These are phyloP conservation scores for Fusarium nodosum DNA, from an alignment of 2,329 filamentous ascomycete species.

Conservation along the genomic window DNA sequence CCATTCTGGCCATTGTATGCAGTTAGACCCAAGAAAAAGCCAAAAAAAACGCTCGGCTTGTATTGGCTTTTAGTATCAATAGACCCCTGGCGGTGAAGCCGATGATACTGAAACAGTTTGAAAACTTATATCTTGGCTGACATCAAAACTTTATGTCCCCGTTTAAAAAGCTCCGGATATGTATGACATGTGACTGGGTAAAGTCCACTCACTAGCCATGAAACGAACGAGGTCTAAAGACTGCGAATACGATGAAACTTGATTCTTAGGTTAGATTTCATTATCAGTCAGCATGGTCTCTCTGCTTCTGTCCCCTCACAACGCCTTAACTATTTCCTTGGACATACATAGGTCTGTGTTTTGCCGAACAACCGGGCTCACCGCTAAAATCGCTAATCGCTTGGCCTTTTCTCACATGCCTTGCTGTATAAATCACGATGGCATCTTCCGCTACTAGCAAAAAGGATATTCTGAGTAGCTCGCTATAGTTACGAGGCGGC, in stretches of 20 bases:
- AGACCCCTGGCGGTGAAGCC: conserved; percentile 20
- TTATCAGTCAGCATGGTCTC: background rate
- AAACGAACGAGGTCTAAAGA: background rate
- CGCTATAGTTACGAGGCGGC: background rate
- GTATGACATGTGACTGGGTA: background rate
- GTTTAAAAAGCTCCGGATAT: background rate
- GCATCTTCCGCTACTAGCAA: background rate
- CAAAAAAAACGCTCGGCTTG: background rate
- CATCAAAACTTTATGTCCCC: conserved; percentile 4
- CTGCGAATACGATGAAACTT: background rate
- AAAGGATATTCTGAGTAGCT: background rate
- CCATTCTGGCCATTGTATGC: background rate
- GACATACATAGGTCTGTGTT: background rate
- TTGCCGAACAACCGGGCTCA: background rate
- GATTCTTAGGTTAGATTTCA: background rate
- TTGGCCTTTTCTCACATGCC: background rate
- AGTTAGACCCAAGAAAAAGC: conserved; percentile 2
- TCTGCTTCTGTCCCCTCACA: background rate
- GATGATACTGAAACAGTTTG: conserved; percentile 6
- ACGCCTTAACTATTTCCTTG: background rate
- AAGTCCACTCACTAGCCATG: background rate
- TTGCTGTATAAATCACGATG: background rate
- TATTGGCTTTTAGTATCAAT: background rate
- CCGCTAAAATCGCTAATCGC: background rate
- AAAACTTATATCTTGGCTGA: conserved; percentile 15